Conservation (phyloP, 169 alveolate genomes). For the Perkinsus olseni region DNA sequence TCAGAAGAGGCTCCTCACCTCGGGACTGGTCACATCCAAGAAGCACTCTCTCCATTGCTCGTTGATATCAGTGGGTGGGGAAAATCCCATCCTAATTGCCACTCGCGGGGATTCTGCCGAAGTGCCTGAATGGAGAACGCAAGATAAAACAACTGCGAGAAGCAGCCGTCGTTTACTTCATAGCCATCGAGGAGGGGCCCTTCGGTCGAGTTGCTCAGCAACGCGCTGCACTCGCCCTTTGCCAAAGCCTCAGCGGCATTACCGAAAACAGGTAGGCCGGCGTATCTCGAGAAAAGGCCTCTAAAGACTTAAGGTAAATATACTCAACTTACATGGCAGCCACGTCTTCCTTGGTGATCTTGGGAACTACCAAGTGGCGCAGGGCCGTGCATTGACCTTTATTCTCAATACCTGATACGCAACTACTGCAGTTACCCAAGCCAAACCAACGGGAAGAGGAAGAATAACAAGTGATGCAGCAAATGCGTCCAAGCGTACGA, state of each 20-base stretch:
- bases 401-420: background rate
- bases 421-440: no score
- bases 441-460: no score
- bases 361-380: background rate
- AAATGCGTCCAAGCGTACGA: no score
- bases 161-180: background rate
- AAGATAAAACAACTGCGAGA: background rate
- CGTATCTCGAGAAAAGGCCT: background rate
- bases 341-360: background rate
- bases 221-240: background rate
- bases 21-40: constrained; percentile 7
- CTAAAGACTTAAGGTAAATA: background rate
- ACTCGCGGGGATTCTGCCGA: background rate
- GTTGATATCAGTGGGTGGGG: background rate
- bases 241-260: background rate
- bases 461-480: no score
- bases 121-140: no score
- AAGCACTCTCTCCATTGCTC: background rate
- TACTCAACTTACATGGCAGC: background rate
- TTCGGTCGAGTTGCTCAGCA: background rate
- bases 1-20: background rate
- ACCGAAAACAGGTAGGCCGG: background rate
- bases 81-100: background rate
- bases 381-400: constrained; percentile 11
- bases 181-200: background rate